phyloP scores from a whole-genome alignment of 371 early-diverging fungal genomes.

The Mucor lusitanicus region DNA sequence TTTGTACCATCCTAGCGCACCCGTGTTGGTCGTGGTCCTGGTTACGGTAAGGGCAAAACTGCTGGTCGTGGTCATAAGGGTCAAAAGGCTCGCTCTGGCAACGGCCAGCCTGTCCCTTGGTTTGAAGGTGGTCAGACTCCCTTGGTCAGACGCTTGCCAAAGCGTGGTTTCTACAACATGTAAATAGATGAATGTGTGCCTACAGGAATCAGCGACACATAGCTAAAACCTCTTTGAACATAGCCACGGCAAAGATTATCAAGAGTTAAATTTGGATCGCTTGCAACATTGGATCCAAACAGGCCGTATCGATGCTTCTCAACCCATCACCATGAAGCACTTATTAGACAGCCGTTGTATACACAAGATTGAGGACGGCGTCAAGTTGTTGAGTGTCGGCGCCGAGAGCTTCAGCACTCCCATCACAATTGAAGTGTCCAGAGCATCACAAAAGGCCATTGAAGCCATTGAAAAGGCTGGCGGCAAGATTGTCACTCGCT shows the following conservation, averaged over 20 bases:
- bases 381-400: conserved; percentile 82
- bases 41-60: conserved; percentile 88
- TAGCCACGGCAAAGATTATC: conserved; percentile 69
- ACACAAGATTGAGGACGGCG: conserved; percentile 83
- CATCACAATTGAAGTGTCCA: conserved; percentile 84
- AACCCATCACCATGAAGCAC: conserved; percentile 84
- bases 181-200: conserved; percentile 21
- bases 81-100: conserved; percentile 84
- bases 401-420: conserved; percentile 66
- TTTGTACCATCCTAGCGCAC: conserved; percentile 41
- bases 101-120: conserved; percentile 77
- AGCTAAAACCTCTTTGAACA: not conserved
- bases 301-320: conserved; percentile 81
- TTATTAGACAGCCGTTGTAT: conserved; percentile 77
- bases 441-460: conserved; percentile 84
- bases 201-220: not conserved
- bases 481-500: conserved; percentile 81
- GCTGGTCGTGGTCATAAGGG: conserved; percentile 95
- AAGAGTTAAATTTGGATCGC: conserved; percentile 83
- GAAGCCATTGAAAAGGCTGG: conserved; percentile 82
- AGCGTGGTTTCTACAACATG: conserved; percentile 86
- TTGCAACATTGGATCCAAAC: conserved; percentile 91
- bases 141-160: conserved; percentile 82
- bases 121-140: conserved; percentile 97
- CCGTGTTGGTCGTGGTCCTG: conserved; percentile 85